Percentiles rank a stretch among this genome's conserved stretches.
Conservation (phyloP, 306 rosid genomes). For the Trifolium repens region DNA sequence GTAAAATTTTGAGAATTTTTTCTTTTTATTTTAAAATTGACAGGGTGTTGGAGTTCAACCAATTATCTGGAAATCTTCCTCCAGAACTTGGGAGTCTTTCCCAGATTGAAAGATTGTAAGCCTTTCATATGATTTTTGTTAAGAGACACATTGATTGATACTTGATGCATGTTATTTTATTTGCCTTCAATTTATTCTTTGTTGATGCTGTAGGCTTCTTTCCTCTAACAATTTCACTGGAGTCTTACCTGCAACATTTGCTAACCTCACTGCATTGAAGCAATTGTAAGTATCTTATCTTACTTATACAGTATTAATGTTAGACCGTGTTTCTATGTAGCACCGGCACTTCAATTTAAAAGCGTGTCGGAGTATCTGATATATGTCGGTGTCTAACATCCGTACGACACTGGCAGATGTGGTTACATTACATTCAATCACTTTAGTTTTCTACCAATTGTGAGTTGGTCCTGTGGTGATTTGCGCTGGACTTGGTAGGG, state of each 20-base stretch:
- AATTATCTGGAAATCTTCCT: conserved; percentile 67
- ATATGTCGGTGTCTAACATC: background rate
- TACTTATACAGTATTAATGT: background rate
- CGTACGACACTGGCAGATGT: background rate
- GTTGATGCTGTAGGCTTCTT: conserved; percentile 45
- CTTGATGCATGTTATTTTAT: background rate
- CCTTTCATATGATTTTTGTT: background rate
- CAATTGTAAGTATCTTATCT: conserved; percentile 55
- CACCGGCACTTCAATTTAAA: background rate
- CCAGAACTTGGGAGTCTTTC: conserved; percentile 60
- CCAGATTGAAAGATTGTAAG: conserved; percentile 63
- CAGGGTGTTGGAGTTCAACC: conserved; percentile 65
- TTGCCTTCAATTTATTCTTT: conserved; percentile 1
- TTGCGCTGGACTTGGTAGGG: too few relatives aligned
- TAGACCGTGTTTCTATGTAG: background rate
- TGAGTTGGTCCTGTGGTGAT: too few relatives aligned
- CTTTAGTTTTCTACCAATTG: background rate
- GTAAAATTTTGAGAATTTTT: background rate
- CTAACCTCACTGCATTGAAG: conserved; percentile 42
- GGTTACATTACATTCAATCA: background rate
- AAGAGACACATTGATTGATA: background rate
- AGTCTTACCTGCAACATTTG: conserved; percentile 41
- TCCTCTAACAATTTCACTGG: conserved; percentile 53
- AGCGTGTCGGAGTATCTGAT: background rate
- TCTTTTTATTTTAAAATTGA: conserved; percentile 8